Conservation (phyloP, 1,284 basidiomycete species). For the Boletus holoroseus region DNA sequence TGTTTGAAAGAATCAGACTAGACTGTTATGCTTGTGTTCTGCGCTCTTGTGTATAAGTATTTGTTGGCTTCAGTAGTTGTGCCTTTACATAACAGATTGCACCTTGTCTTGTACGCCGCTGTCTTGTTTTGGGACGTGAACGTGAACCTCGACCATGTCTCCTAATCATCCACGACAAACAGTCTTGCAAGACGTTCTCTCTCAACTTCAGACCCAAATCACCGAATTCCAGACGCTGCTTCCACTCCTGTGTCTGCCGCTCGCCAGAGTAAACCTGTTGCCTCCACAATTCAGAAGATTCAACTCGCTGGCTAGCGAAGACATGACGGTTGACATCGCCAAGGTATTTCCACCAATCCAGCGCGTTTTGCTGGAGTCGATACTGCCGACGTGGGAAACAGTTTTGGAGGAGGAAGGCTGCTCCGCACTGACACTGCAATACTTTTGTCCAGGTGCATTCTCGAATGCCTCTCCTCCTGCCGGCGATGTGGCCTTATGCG, state of each 20-base stretch:
- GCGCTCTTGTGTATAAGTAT: not conserved
- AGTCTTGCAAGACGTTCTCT: conserved; percentile 40
- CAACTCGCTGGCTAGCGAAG: conserved; percentile 23
- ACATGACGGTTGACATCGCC: conserved; percentile 23
- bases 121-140: not conserved
- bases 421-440: conserved; percentile 49
- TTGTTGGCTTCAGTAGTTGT: not conserved
- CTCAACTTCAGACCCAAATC: conserved; percentile 49
- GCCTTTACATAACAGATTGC: not conserved
- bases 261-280: conserved; percentile 52
- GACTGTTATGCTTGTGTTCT: not conserved
- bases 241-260: conserved; percentile 50
- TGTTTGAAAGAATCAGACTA: conserved; percentile 14
- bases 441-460: conserved; percentile 64
- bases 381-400: conserved; percentile 66
- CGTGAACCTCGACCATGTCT: conserved; percentile 12
- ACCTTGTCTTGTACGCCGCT: not conserved
- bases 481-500: conserved; percentile 50
- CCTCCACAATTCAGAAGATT: conserved; percentile 47
- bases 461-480: conserved; percentile 45
- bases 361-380: conserved; percentile 53
- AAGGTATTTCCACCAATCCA: conserved; percentile 60
- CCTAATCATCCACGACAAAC: conserved; percentile 5
- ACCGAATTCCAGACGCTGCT: conserved; percentile 48
- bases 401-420: conserved; percentile 47